Percentiles rank a stretch among this genome's conserved stretches.
Evolutionary conservation across 352 stramenopile species (phyloP).

Genomic region (Globisporangium cederbergense): DNA sequence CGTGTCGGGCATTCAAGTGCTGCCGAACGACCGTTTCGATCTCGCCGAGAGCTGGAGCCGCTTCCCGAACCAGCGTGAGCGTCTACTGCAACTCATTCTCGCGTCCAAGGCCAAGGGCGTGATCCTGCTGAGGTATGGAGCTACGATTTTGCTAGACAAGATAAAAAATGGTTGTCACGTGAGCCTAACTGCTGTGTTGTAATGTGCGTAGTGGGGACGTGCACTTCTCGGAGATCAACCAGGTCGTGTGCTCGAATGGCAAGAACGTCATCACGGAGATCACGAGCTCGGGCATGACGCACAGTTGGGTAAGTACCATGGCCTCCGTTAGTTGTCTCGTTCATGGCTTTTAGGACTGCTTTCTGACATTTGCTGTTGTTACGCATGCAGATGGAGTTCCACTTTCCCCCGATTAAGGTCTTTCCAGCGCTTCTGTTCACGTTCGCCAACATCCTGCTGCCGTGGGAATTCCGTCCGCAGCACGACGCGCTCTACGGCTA

Average conservation of each 20-base stretch:
- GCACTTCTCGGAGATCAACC: constrained; percentile 91
- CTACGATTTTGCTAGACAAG: background rate
- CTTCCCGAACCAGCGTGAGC: constrained; percentile 79
- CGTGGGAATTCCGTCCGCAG: constrained; percentile 72
- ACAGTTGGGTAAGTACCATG: constrained; percentile 81
- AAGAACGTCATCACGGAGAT: constrained; percentile 75
- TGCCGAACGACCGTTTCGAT: constrained; percentile 77
- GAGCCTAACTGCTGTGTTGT: background rate
- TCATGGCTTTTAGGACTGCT: background rate
- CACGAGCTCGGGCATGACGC: constrained; percentile 92
- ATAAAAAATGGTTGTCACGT: no score
- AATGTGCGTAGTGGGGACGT: constrained; percentile 80
- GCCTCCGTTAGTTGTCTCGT: background rate
- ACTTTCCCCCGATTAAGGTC: constrained; percentile 46
- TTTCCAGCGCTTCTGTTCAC: constrained; percentile 66
- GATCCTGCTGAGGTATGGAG: constrained; percentile 80
- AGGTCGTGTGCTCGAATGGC: constrained; percentile 83
- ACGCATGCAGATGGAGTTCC: constrained; percentile 61
- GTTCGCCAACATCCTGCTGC: constrained; percentile 65
- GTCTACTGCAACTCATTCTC: constrained; percentile 84
- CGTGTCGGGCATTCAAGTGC: constrained; percentile 89
- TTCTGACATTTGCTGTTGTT: background rate
- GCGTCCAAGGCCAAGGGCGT: constrained; percentile 79
- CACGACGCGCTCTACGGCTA: constrained; percentile 77
- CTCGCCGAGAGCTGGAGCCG: constrained; percentile 87